phyloP scores from a whole-genome alignment of 371 early-diverging fungal genomes.

The Rhizopus stolonifer region DNA sequence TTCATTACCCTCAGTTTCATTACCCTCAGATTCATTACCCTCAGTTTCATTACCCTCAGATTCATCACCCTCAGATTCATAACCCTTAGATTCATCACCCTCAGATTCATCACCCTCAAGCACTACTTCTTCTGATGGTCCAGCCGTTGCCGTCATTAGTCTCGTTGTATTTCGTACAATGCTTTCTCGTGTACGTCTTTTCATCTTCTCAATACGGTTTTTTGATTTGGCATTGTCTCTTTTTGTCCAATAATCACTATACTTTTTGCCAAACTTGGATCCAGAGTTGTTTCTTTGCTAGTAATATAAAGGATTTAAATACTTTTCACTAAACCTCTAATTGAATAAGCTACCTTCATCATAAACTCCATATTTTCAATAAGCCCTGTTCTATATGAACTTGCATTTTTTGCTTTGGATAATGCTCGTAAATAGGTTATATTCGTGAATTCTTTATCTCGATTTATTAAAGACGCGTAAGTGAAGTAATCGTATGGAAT shows the following conservation, averaged over 20 bases:
- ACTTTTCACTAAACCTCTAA: slow-evolving; percentile 1
- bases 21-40: background rate
- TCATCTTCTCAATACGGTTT: background rate
- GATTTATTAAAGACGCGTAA: background rate
- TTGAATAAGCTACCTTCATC: background rate
- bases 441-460: background rate
- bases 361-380: background rate
- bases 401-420: background rate
- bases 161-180: background rate
- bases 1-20: slow-evolving; percentile 1
- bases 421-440: background rate
- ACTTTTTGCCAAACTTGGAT: slow-evolving; percentile 4
- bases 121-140: background rate
- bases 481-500: background rate
- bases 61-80: slow-evolving; percentile 1
- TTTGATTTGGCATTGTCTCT: background rate
- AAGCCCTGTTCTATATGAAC: no score
- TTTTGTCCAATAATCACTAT: slow-evolving; percentile 5
- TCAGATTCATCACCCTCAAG: background rate
- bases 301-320: slow-evolving; percentile 9
- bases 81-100: background rate
- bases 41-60: background rate
- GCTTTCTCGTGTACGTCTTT: background rate
- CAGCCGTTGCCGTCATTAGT: background rate
- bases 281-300: slow-evolving; percentile 10